Base-by-base conservation (phyloP, 1,139 yeast species). In the Taphrina pruni region DNA sequence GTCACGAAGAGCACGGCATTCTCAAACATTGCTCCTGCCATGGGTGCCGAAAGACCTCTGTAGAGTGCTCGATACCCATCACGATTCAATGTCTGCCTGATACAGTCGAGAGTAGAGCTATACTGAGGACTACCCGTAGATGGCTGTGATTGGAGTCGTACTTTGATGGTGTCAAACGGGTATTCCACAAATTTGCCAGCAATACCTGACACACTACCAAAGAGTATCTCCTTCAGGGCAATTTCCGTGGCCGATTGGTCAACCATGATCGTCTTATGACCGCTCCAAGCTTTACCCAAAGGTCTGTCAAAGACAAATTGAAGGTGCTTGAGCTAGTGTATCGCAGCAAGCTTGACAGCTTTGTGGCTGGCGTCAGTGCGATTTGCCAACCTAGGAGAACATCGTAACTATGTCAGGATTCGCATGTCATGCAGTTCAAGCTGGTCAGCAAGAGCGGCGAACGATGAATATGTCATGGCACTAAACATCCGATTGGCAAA, bases 141-240 rank as follows among this genome's bases (percentile, higher is more conserved):
- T 0, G 87, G 84, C 73, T 86, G 87, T 0, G 96, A 86, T 78
- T 93, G 98, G 45, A 93, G 81, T 69, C 97, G 81, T 1, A 93
- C 98, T 77, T 93, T 93, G 66, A 92, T 84, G 0, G 98, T 93
- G 76, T 93, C 98, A 74, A 93, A 90, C 0, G 98, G 98, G 75
- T 87, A 92, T 78, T 93, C 98, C 6, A 93, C 85, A 45, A 89
- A 76, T 76, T 93, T 93, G 2, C 97, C 97, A 9, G 86, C 79
- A 72, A 90, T 88, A 8, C 98, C 98, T 0, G 97, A 87, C 11
- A 83, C 70, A 14, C 71, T 50, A 8, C 69, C 69, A 38, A 54
- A 64, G 38, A 36, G 20, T 20, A 64, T 64, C 39, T 64, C 61
- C 35, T 62, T 62, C 51, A 39, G 20, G 20, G 67, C 67, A 9